Conservation (phyloP, 2,329 filamentous ascomycete species). For the Trichoderma citrinoviride region DNA sequence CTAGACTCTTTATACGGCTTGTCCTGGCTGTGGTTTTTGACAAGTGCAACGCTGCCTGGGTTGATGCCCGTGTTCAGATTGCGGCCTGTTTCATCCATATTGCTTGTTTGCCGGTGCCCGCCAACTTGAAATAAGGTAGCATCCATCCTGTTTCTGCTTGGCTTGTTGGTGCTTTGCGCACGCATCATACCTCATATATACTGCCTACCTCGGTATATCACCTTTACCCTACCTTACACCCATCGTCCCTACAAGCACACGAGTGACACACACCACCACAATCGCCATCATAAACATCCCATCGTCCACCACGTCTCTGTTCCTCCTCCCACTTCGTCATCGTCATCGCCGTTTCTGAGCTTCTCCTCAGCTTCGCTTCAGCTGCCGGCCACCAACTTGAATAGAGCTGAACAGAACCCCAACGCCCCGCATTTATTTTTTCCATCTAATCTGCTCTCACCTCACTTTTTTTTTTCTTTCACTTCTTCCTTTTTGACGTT, state of each 20-base stretch:
- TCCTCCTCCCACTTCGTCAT: neutral
- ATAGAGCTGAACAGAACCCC: constrained; percentile 8
- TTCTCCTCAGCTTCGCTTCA: constrained; percentile 10
- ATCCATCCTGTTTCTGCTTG: no score
- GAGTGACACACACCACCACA: neutral
- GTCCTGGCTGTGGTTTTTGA: neutral
- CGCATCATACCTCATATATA: no score
- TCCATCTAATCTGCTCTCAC: neutral
- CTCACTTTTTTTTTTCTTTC: neutral
- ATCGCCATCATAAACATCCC: neutral
- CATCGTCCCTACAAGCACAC: no score
- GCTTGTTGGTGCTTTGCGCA: no score
- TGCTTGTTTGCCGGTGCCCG: no score
- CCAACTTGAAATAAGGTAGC: no score
- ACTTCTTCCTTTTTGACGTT: neutral
- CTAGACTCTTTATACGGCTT: no score
- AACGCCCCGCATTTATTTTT: constrained; percentile 20
- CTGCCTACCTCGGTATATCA: no score
- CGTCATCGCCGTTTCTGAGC: neutral
- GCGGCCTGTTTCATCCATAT: no score
- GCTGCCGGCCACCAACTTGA: neutral
- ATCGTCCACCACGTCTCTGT: neutral
- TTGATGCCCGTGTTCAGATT: no score
- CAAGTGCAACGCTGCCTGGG: neutral
- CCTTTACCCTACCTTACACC: no score